A percentile compares a stretch with the other conserved stretches of the same genome.
Evolutionary conservation across 2,329 filamentous ascomycete genomes (phyloP).

Genomic region (Dothistroma pini): DNA sequence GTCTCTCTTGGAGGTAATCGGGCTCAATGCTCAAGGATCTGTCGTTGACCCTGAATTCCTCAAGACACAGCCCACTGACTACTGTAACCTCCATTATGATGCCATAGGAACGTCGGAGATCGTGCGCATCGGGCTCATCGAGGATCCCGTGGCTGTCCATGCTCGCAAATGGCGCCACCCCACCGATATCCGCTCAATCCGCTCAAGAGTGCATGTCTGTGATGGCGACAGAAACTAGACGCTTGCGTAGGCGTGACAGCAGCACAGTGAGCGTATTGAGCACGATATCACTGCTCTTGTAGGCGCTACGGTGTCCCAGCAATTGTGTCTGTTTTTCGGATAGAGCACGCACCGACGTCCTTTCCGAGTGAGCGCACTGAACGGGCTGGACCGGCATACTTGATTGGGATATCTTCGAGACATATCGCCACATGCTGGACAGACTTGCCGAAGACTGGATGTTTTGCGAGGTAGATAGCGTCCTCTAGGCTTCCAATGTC

Average conservation of each 20-base stretch:
- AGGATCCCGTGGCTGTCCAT: not conserved
- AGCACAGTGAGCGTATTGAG: not conserved
- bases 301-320: not conserved
- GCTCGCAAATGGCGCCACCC: too few relatives aligned
- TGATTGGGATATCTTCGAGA: not conserved
- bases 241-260: not conserved
- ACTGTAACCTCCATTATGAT: not conserved
- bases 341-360: not conserved
- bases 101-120: not conserved
- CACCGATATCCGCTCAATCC: not conserved
- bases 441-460: not conserved
- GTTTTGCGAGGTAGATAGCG: not conserved
- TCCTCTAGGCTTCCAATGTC: slow-evolving; percentile 1
- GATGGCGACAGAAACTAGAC: not conserved
- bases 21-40: not conserved
- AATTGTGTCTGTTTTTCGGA: not conserved
- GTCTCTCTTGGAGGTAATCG: not conserved
- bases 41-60: not conserved
- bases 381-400: not conserved
- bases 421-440: not conserved
- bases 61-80: not conserved
- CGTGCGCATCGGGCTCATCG: not conserved
- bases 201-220: not conserved
- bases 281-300: not conserved
- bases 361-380: not conserved